Conservation (phyloP, 345 rosid species). For the Orychophragmus violaceus region DNA sequence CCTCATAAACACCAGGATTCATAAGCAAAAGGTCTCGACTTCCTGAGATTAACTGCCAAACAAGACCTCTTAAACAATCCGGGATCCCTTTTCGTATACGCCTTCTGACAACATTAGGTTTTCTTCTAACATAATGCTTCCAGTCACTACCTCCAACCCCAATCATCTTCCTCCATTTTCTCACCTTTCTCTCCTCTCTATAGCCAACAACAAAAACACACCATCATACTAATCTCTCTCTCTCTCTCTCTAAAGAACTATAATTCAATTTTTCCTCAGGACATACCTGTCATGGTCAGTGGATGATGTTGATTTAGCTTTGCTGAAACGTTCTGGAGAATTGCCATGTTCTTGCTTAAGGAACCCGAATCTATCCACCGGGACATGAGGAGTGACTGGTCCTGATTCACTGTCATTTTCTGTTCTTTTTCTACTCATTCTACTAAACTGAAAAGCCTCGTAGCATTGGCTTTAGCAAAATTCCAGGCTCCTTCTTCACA, state of each 20-base stretch:
- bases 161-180: constrained; percentile 99
- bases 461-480: constrained; percentile 1
- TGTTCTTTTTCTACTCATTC: constrained; percentile 60
- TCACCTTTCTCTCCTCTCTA: constrained; percentile 81
- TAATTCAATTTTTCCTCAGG: background rate
- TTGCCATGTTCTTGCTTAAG: constrained; percentile 57
- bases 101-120: constrained; percentile 79
- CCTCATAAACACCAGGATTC: constrained; percentile 98
- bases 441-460: constrained; percentile 27
- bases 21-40: constrained; percentile 90
- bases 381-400: constrained; percentile 46
- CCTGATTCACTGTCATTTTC: constrained; percentile 62
- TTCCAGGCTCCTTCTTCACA: constrained; percentile 19
- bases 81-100: constrained; percentile 91
- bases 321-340: constrained; percentile 37
- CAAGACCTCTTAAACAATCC: constrained; percentile 95
- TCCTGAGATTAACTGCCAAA: constrained; percentile 96
- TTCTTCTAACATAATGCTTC: constrained; percentile 87
- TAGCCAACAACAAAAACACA: constrained; percentile 12
- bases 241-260: background rate
- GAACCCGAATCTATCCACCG: constrained; percentile 67
- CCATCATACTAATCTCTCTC: background rate
- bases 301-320: constrained; percentile 33
- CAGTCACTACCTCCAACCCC: constrained; percentile 98
- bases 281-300: constrained; percentile 52